Evolutionary conservation across 1,284 basidiomycete species (phyloP).

Genomic region (Earliella scabrosa): DNA sequence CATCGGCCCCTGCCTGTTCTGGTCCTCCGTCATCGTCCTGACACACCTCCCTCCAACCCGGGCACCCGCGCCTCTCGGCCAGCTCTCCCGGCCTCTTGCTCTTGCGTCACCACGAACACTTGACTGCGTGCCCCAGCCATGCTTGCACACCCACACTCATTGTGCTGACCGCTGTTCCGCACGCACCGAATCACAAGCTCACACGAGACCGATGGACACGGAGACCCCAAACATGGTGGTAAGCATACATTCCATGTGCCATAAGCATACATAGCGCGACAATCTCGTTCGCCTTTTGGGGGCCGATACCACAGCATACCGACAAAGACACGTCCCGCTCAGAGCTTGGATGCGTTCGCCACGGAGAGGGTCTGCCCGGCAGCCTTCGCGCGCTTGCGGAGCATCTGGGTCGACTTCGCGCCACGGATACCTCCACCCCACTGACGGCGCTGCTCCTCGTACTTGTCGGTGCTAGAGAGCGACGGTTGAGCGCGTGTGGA

Average conservation of each 20-base stretch:
- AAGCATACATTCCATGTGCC: conserved; percentile 22
- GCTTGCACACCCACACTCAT: no score
- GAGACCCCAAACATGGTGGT: background rate
- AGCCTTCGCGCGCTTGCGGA: conserved; percentile 94
- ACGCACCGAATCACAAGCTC: no score
- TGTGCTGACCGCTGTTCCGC: no score
- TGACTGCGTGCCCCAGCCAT: no score
- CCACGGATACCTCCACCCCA: conserved; percentile 98
- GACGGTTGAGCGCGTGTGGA: conserved; percentile 7
- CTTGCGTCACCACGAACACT: no score
- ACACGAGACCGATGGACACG: no score
- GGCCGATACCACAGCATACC: conserved; percentile 9
- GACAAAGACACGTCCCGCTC: conserved; percentile 19
- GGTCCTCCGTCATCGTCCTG: background rate
- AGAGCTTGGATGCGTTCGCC: conserved; percentile 67
- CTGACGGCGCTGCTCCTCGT: conserved; percentile 87
- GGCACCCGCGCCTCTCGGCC: no score
- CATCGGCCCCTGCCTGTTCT: background rate
- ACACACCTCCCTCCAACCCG: background rate
- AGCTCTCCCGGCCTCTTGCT: no score
- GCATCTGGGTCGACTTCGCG: conserved; percentile 91
- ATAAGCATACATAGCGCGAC: conserved; percentile 23
- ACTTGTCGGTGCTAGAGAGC: conserved; percentile 84
- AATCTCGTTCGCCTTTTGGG: conserved; percentile 17
- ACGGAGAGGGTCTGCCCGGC: conserved; percentile 67